Evolutionary conservation across 306 rosid species (phyloP).

Genomic region (Albizia julibrissin): DNA sequence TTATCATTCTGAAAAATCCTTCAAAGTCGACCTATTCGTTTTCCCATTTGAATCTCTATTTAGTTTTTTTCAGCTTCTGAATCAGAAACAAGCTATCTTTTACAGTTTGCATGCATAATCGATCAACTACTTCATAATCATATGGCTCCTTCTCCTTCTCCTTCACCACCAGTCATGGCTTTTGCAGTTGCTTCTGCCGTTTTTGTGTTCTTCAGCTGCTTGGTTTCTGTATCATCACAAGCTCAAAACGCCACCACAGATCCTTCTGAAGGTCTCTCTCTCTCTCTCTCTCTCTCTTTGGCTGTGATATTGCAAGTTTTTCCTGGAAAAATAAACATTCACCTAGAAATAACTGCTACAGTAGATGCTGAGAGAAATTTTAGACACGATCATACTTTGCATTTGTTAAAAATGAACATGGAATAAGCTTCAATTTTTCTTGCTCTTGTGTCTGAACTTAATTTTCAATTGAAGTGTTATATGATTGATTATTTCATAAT

Average conservation of each 20-base stretch:
- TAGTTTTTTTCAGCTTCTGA: not conserved
- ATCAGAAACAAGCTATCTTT: not conserved
- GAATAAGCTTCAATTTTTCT: not conserved
- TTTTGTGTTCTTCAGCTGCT: constrained; percentile 16
- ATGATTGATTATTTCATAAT: not conserved
- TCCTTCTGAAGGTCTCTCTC: constrained; percentile 59
- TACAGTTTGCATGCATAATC: not conserved
- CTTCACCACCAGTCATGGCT: constrained; percentile 5
- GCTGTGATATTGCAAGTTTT: no score
- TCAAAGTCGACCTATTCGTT: not conserved
- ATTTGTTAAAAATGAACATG: not conserved
- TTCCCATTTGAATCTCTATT: not conserved
- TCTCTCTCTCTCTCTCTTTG: not conserved
- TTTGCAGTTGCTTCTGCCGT: constrained; percentile 12
- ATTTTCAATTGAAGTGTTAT: not conserved
- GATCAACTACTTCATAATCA: not conserved
- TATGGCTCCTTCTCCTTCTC: not conserved
- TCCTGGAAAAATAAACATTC: no score
- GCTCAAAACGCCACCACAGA: constrained; percentile 63
- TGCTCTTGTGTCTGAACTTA: not conserved
- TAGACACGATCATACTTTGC: not conserved
- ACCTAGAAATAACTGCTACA: not conserved
- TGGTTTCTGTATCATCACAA: constrained; percentile 11
- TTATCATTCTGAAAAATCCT: not conserved
- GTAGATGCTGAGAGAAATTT: not conserved